Conservation (phyloP, 768 basidiomycete genomes). For the Leucocoprinus birnbaumii region DNA sequence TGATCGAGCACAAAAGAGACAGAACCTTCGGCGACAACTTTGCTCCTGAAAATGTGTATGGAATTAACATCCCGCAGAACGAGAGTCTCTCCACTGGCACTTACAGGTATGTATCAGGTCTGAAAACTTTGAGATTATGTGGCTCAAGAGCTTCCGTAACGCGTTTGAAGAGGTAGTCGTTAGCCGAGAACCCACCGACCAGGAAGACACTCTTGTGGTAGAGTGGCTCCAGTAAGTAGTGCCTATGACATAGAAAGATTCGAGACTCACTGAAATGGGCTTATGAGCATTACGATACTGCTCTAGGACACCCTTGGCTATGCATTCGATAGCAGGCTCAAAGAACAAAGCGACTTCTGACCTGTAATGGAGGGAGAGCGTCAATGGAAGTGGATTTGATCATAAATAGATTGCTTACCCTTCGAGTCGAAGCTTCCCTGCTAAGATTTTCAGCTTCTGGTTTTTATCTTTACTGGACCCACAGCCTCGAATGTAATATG, state of each 20-base stretch:
- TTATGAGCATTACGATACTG: conserved; percentile 16
- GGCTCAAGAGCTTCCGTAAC: conserved; percentile 35
- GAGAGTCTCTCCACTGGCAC: conserved; percentile 20
- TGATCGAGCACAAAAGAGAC: conserved; percentile 42
- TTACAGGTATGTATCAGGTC: conserved; percentile 54
- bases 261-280: conserved; percentile 20
- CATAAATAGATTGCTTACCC: conserved; percentile 20
- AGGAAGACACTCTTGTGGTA: conserved; percentile 30
- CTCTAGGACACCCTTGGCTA: conserved; percentile 22
- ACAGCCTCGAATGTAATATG: conserved; percentile 37
- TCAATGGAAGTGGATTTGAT: background rate
- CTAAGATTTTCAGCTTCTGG: conserved; percentile 29
- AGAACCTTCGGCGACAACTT: conserved; percentile 52
- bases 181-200: conserved; percentile 59
- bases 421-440: conserved; percentile 39
- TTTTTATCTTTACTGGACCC: conserved; percentile 38
- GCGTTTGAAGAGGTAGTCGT: conserved; percentile 46
- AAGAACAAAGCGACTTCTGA: conserved; percentile 23
- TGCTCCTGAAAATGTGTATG: conserved; percentile 30
- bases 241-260: background rate
- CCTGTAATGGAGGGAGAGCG: conserved; percentile 13
- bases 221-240: background rate
- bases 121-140: conserved; percentile 36
- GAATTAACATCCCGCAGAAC: too few species aligned
- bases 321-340: conserved; percentile 28